Conservation (phyloP, 352 stramenopile genomes). For the Pythium sukuiense region DNA sequence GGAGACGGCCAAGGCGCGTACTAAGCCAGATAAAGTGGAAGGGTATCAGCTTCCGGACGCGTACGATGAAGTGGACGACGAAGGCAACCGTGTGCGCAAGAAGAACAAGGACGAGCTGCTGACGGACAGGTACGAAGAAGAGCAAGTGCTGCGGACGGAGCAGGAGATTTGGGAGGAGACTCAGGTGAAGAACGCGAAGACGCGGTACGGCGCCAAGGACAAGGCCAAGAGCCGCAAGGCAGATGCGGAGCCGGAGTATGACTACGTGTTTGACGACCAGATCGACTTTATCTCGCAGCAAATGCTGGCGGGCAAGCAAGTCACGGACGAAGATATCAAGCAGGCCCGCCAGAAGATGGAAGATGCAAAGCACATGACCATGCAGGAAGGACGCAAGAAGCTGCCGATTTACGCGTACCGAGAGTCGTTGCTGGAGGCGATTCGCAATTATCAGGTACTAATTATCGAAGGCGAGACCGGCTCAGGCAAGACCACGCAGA, state of each 20-base stretch:
- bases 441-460: constrained; percentile 92
- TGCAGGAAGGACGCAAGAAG: constrained; percentile 94
- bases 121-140: constrained; percentile 93
- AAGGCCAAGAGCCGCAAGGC: constrained; percentile 39
- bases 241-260: constrained; percentile 88
- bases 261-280: constrained; percentile 98
- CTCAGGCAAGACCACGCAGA: constrained; percentile 98
- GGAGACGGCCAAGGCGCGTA: constrained; percentile 70
- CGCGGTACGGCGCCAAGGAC: constrained; percentile 66
- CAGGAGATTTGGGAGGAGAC: constrained; percentile 98
- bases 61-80: constrained; percentile 93
- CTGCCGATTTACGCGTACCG: constrained; percentile 98
- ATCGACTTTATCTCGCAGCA: constrained; percentile 98
- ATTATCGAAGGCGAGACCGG: constrained; percentile 93
- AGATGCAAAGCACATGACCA: constrained; percentile 90
- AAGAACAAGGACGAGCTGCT: constrained; percentile 93
- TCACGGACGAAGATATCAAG: constrained; percentile 80
- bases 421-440: constrained; percentile 96
- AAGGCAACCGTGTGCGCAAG: constrained; percentile 87
- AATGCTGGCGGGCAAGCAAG: constrained; percentile 82
- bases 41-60: constrained; percentile 96
- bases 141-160: constrained; percentile 94
- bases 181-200: constrained; percentile 90
- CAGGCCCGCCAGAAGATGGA: constrained; percentile 73
- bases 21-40: constrained; percentile 57